A percentile compares a stretch with the other conserved stretches of the same genome.
These are phyloP conservation scores for Sonneratia alba DNA, from an alignment of 345 rosid genomes.

Conservation along the genomic window DNA sequence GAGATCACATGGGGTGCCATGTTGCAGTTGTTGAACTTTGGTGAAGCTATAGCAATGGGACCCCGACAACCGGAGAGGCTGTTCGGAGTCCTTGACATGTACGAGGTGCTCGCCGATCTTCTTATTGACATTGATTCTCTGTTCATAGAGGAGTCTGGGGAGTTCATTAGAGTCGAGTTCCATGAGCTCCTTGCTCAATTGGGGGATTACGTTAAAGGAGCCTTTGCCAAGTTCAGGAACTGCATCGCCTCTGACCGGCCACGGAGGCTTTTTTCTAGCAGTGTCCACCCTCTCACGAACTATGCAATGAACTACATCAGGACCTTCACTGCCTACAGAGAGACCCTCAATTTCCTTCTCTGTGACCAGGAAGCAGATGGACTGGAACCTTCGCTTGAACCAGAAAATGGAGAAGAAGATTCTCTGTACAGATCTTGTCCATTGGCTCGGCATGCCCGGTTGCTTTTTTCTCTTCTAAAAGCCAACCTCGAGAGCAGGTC, in stretches of 20 bases:
- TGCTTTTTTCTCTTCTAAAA: conserved; percentile 38
- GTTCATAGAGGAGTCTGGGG: conserved; percentile 38
- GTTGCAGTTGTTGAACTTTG: conserved; percentile 54
- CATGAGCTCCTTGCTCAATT: conserved; percentile 33
- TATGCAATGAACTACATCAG: conserved; percentile 79
- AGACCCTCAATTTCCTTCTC: conserved; percentile 45
- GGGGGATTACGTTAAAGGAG: conserved; percentile 29
- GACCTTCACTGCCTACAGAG: conserved; percentile 40
- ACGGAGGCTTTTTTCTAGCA: conserved; percentile 31
- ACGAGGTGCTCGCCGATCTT: conserved; percentile 43
- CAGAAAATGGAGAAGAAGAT: conserved; percentile 20
- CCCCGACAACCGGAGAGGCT: conserved; percentile 53
- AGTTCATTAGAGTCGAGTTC: conserved; percentile 42
- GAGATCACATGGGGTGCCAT: conserved; percentile 42
- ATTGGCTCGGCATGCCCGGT: conserved; percentile 42
- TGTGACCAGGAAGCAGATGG: conserved; percentile 26
- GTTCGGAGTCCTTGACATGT: conserved; percentile 59
- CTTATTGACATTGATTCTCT: conserved; percentile 39
- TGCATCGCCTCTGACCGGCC: conserved; percentile 40
- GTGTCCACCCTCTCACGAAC: conserved; percentile 56
- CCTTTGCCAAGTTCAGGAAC: conserved; percentile 38
- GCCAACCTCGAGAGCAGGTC: conserved; percentile 43
- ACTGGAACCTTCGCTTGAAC: conserved; percentile 18
- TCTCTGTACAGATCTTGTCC: conserved; percentile 38
- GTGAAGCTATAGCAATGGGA: conserved; percentile 58